Evolutionary conservation across 257 asterid species (phyloP), one percentile per base, ranked within the genome.

Genomic region (Jacaranda mimosifolia): DNA sequence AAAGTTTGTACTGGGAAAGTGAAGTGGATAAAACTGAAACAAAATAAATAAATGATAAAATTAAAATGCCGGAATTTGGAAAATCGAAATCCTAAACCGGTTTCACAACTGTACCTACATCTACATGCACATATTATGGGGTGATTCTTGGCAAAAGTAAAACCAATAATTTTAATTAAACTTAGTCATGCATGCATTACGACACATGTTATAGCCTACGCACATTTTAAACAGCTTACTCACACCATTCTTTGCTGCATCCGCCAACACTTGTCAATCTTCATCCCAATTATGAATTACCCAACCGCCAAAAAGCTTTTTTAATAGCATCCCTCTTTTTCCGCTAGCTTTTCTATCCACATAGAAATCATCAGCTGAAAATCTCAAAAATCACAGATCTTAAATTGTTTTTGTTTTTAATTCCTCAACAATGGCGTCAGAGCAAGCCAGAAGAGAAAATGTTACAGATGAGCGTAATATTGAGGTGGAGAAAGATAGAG

Each of bases 401-500:
- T 70, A 49, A 48, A 12, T 48, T 43, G 59, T 26, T 4, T 40
- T 39, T 1, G 6, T 26, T 26, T 26, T 26, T 26, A 64, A 49
- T 2, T 38, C 39, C 6, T 57, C 15, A 63, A 42, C 53, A 70
- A 88, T 88, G 91, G 85, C 95, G 12, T 75, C 91, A 4, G 81
- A 85, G 57, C 91, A 91, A 72, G 17, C 68, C 48, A 88, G 85
- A 63, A 89, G 87, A 69, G 88, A 82, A 59, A 60, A 81, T 63
- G 85, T 63, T 6, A 77, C 67, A 0, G 85, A 74, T 4, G 92
- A 87, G 69, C 63, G 86, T 0, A 70, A 68, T 1, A 18, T 72
- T 0, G 79, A 80, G 26, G 84, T 88, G 56, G 92, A 88, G 83
- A 91, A 86, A 68, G 91, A 86, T 7, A 78, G 53, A 49, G 95